Evolutionary conservation across 352 stramenopile species (phyloP).

Genomic region (Phytophthora chlamydospora): DNA sequence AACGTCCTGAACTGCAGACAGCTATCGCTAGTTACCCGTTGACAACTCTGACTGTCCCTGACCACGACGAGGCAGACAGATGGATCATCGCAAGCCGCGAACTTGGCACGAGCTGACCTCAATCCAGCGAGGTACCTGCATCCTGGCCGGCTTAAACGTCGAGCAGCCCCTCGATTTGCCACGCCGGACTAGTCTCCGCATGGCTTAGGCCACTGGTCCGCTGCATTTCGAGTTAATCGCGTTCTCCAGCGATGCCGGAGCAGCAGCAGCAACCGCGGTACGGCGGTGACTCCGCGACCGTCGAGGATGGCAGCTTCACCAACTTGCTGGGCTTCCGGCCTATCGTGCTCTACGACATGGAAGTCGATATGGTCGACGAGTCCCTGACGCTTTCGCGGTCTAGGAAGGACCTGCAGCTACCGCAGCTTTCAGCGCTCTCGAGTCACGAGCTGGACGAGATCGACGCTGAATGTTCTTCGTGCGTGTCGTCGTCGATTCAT

Average conservation of each 20-base stretch:
- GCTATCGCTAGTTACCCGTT: conserved; percentile 5
- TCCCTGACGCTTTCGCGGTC: conserved; percentile 35
- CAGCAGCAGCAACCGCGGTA: conserved; percentile 1
- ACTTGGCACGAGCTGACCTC: conserved; percentile 15
- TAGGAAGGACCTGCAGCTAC: conserved; percentile 21
- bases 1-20: conserved; percentile 22
- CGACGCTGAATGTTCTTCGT: conserved; percentile 24
- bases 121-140: no score
- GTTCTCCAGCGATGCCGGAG: conserved; percentile 23
- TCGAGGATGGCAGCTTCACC: conserved; percentile 18
- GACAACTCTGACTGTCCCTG: conserved; percentile 10
- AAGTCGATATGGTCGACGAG: conserved; percentile 26
- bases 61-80: conserved; percentile 16
- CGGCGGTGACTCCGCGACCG: background rate
- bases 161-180: conserved; percentile 15
- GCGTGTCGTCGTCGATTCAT: background rate
- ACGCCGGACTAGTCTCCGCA: conserved; percentile 7
- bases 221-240: conserved; percentile 5
- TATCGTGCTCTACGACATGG: conserved; percentile 33
- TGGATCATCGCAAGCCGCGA: conserved; percentile 7
- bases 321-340: conserved; percentile 26
- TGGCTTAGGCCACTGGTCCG: conserved; percentile 6
- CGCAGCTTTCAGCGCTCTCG: conserved; percentile 25
- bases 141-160: no score
- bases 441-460: conserved; percentile 35